These are phyloP conservation scores for Hordeum marinum DNA, from an alignment of 176 grass and related monocot genomes.

Conservation along the genomic window DNA sequence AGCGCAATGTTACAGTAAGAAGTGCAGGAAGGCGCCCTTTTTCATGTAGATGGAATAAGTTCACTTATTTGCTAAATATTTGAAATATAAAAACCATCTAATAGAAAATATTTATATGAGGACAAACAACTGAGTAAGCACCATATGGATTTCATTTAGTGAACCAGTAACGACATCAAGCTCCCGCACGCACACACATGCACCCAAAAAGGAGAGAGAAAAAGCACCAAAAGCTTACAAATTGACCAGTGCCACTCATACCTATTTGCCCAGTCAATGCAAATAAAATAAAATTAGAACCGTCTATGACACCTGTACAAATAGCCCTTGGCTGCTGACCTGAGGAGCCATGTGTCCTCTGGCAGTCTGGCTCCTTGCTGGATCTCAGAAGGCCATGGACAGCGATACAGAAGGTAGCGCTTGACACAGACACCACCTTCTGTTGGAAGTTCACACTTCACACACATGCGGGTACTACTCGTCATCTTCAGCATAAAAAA, in stretches of 20 bases:
- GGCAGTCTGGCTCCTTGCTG: not conserved
- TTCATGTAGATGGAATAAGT: not conserved
- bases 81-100: not conserved
- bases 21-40: not conserved
- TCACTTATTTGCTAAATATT: slow-evolving; percentile 3
- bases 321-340: not conserved
- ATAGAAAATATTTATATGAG: not conserved
- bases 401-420: not conserved
- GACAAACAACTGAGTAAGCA: not conserved
- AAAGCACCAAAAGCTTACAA: not conserved
- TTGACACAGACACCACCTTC: not conserved
- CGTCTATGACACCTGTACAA: not conserved
- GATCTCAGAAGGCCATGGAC: not conserved
- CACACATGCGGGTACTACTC: not conserved
- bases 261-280: not conserved
- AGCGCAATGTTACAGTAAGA: not conserved
- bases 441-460: not conserved
- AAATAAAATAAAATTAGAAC: not conserved
- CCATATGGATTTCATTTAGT: not conserved
- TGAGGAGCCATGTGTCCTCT: not conserved
- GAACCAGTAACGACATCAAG: not conserved
- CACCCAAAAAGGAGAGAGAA: not conserved
- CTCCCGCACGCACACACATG: not conserved
- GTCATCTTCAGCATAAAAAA: not conserved
- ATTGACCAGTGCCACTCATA: not conserved